Evolutionary conservation across 2,329 filamentous ascomycete species (phyloP).

Genomic region (Arthrobotrys iridis): DNA sequence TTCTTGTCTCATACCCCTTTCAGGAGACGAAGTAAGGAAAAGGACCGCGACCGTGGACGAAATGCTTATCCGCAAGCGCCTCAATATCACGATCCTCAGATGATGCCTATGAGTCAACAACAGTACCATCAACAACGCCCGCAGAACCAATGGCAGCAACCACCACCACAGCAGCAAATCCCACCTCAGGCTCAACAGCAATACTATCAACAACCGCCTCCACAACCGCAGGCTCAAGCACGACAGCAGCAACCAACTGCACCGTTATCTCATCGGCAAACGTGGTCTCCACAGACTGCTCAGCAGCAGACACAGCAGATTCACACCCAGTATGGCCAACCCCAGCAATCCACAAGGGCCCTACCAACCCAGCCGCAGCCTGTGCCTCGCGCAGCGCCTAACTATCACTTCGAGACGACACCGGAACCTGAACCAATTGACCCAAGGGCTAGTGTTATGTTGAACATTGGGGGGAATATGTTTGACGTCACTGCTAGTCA

Average conservation of each 20-base stretch:
- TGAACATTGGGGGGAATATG: conserved; percentile 95
- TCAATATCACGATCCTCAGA: conserved; percentile 59
- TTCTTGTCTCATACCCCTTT: conserved; percentile 97
- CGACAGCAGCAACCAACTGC: conserved; percentile 26
- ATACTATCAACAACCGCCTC: conserved; percentile 27
- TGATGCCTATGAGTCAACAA: conserved; percentile 30
- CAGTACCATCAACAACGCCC: conserved; percentile 4
- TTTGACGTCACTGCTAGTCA: conserved; percentile 78
- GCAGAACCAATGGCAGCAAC: conserved; percentile 29
- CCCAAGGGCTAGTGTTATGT: conserved; percentile 87
- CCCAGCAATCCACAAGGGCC: conserved; percentile 18
- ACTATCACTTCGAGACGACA: conserved; percentile 43
- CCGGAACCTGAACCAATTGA: conserved; percentile 85
- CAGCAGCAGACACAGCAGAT: conserved; percentile 23
- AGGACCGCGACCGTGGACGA: conserved; percentile 51
- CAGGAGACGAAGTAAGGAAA: conserved; percentile 82
- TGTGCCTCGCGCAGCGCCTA: conserved; percentile 59
- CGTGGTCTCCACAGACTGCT: conserved; percentile 45
- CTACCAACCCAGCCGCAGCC: conserved; percentile 9
- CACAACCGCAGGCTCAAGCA: conserved; percentile 15
- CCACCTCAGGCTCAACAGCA: conserved; percentile 35
- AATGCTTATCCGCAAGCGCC: conserved; percentile 58
- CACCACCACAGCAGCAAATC: conserved; percentile 5
- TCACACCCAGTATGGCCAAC: conserved; percentile 13
- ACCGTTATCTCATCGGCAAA: conserved; percentile 35